Conservation (phyloP, 805 yeast species). For the Lipomyces starkeyi region DNA sequence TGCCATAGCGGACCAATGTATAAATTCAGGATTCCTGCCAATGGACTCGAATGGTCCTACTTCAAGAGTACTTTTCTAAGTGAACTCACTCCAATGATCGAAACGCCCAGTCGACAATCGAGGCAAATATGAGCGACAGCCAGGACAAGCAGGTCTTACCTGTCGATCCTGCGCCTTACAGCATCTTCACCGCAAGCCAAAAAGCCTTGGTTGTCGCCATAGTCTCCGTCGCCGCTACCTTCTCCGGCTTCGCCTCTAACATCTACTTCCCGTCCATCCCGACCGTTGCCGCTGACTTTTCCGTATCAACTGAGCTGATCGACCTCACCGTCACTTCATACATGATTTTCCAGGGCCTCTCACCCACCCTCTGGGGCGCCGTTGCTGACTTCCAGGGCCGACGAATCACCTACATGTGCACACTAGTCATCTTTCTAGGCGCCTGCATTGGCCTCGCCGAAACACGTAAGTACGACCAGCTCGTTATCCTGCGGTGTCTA, state of each 20-base stretch:
- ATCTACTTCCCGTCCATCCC: constrained; percentile 83
- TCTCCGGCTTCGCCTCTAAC: constrained; percentile 75
- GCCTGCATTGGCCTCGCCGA: constrained; percentile 72
- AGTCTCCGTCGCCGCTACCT: constrained; percentile 58
- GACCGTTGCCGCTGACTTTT: constrained; percentile 59
- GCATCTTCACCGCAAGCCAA: constrained; percentile 14
- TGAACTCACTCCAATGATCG: no score
- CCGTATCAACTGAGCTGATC: constrained; percentile 60
- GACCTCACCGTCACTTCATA: constrained; percentile 81
- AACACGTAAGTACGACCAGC: constrained; percentile 58
- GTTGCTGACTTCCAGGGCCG: constrained; percentile 76
- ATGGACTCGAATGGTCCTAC: no score
- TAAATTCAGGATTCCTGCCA: no score
- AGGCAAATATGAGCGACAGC: no score
- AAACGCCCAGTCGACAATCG: no score
- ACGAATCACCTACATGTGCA: constrained; percentile 65
- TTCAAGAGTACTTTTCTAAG: no score
- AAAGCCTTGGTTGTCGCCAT: constrained; percentile 41
- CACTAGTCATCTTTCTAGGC: constrained; percentile 61
- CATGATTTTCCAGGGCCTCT: constrained; percentile 72
- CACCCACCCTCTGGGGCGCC: constrained; percentile 69
- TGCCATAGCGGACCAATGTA: no score
- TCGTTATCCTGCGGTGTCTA: constrained; percentile 68
- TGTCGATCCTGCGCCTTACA: neutral
- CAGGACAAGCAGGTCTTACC: no score